Conservation (phyloP, 73 alveolate genomes). For the Effrenium voratum region DNA sequence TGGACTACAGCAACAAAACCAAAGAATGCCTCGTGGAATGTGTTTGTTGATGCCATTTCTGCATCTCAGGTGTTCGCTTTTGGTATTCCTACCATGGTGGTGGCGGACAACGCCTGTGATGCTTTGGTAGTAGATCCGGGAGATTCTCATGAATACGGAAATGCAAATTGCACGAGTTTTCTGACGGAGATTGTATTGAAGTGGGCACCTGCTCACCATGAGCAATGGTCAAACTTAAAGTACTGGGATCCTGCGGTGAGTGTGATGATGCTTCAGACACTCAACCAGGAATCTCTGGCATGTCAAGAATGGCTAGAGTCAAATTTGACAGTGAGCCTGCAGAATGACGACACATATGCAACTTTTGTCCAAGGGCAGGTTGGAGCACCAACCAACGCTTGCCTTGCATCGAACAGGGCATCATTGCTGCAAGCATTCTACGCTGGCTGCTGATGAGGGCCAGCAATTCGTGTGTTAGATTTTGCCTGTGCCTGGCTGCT, state of each 20-base stretch:
- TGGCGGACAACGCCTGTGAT: slow-evolving; percentile 70
- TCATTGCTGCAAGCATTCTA: slow-evolving; percentile 6
- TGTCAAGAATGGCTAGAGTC: slow-evolving; percentile 27
- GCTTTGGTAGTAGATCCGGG: background rate
- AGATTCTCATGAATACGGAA: background rate
- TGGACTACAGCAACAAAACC: slow-evolving; percentile 55
- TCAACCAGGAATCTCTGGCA: background rate
- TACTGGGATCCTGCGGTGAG: slow-evolving; percentile 72
- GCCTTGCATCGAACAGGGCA: slow-evolving; percentile 39
- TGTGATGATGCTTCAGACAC: background rate
- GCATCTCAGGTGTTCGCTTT: slow-evolving; percentile 50
- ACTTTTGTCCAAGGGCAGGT: slow-evolving; percentile 35
- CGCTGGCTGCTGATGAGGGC: background rate
- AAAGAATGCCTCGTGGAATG: slow-evolving; percentile 46
- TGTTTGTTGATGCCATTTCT: slow-evolving; percentile 47
- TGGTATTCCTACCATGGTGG: slow-evolving; percentile 29
- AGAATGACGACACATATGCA: slow-evolving; percentile 50
- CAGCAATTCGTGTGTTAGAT: too few relatives aligned
- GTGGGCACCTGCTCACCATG: slow-evolving; percentile 44
- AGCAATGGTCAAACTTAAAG: slow-evolving; percentile 17
- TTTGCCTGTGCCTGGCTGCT: too few relatives aligned
- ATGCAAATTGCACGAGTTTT: background rate
- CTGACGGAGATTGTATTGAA: background rate
- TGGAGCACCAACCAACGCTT: slow-evolving; percentile 50
- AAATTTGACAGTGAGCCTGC: slow-evolving; percentile 52